Conservation (phyloP, 1,139 yeast genomes). For the Saccharomyces hybrid region DNA sequence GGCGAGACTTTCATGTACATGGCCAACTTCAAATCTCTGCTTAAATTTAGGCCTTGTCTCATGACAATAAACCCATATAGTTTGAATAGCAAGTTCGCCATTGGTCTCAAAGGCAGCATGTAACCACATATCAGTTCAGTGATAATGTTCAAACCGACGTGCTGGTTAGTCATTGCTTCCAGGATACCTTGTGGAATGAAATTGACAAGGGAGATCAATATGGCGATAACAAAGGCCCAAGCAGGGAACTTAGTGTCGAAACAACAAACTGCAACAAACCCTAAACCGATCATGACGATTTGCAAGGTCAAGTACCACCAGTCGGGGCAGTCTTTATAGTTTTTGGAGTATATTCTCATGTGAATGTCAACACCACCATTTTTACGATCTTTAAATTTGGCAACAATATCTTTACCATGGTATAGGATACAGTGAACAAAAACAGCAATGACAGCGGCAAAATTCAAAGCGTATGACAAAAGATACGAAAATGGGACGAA, state of each 20-base stretch:
- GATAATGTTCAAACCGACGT: slow-evolving; percentile 37
- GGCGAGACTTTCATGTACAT: slow-evolving; percentile 49
- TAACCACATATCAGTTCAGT: slow-evolving; percentile 37
- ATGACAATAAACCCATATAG: slow-evolving; percentile 42
- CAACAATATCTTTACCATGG: slow-evolving; percentile 36
- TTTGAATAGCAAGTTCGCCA: slow-evolving; percentile 35
- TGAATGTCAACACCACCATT: slow-evolving; percentile 38
- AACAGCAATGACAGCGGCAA: slow-evolving; percentile 38
- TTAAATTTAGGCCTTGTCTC: slow-evolving; percentile 47
- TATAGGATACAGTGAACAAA: slow-evolving; percentile 36
- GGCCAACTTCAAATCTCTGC: slow-evolving; percentile 49
- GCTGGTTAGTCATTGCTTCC: slow-evolving; percentile 37
- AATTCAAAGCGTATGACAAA: slow-evolving; percentile 37
- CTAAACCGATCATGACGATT: slow-evolving; percentile 30
- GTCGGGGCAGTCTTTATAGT: slow-evolving; percentile 36
- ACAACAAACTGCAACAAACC: slow-evolving; percentile 31
- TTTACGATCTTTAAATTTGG: slow-evolving; percentile 27
- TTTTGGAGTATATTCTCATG: slow-evolving; percentile 34
- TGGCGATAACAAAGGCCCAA: slow-evolving; percentile 35
- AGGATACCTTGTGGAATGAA: slow-evolving; percentile 36
- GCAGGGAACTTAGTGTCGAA: slow-evolving; percentile 35
- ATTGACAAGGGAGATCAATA: slow-evolving; percentile 32
- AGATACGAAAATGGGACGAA: slow-evolving; percentile 37
- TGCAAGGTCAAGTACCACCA: slow-evolving; percentile 37
- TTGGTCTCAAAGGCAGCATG: slow-evolving; percentile 33